Base-by-base conservation (phyloP, 805 yeast species). In the Saccharomycopsis sp. region DNA sequence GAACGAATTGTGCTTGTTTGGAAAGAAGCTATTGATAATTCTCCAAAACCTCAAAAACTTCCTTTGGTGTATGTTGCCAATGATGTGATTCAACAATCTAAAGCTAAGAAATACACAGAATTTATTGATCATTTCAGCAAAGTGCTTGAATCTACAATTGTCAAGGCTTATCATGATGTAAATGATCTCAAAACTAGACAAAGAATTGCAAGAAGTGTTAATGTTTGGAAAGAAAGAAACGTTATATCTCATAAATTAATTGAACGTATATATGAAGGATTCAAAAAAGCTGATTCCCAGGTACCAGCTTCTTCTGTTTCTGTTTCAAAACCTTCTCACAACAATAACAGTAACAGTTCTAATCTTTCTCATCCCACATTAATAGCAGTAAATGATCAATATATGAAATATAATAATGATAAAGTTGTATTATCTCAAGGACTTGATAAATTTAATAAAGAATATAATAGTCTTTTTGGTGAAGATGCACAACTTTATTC, bases 51-150 rank as follows among this genome's bases (percentile, higher is more conserved):
- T 37, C 66, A 70, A 50, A 70, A 67, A 44, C 64, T 79, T 38
- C 67, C 79, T 2, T 58, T 80, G 41, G 64, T 85, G 19, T 85
- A 85, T 52, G 62, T 85, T 12, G 79, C 81, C 38, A 85, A 85
- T 56, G 95, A 85, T 49, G 77, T 85, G 18, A 79, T 84, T 1
- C 95, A 85, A 57, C 81, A 81, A 54, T 74, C 87, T 3, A 67
- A 77, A 44, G 76, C 79, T 26, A 74, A 76, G 50, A 66, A 71
- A 44, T 74, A 71, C 51, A 60, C 61, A 3, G 83, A 74, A 36
- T 78, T 79, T 48, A 57, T 79, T 3, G 60, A 58, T 6, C 77
- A 74, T 2, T 85, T 82, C 57, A 66, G 73, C 10, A 53, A 56
- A 1, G 69, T 68, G 3, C 53, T 78, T 31, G 74, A 75, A 1